A percentile compares a stretch with the other conserved stretches of the same genome.
phyloP scores from a whole-genome alignment of 2,329 filamentous ascomycete genomes.

The Microsporum ferrugineum region DNA sequence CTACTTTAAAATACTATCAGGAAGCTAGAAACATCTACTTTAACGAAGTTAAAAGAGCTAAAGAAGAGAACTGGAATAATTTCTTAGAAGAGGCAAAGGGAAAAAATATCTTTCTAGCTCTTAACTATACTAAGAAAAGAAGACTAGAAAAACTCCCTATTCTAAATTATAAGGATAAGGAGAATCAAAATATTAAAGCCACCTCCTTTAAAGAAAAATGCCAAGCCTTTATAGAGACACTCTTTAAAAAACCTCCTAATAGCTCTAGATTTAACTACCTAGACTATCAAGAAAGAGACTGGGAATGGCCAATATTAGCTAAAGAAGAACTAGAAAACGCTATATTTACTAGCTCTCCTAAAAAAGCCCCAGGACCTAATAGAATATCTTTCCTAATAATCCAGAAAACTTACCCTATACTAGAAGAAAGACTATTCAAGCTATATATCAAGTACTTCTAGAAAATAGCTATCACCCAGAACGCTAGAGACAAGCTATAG shows the following conservation, averaged over 20 bases:
- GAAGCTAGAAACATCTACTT: neutral
- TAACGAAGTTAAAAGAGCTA: neutral
- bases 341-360: too few species aligned
- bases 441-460: too few species aligned
- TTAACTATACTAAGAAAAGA: neutral
- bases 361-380: too few species aligned
- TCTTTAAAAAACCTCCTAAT: neutral
- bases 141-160: neutral
- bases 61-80: neutral
- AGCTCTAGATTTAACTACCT: neutral
- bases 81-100: neutral
- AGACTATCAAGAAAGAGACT: neutral
- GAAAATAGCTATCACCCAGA: too few species aligned
- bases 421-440: too few species aligned
- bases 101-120: neutral
- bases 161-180: neutral
- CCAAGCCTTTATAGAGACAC: neutral
- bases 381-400: too few species aligned
- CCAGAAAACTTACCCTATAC: too few species aligned
- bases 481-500: too few species aligned
- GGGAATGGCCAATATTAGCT: neutral
- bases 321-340: neutral
- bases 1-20: neutral
- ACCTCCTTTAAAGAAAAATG: neutral
- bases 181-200: neutral